These are phyloP conservation scores for Penicillium olsonii DNA, from an alignment of 2,329 filamentous ascomycete genomes.

Conservation along the genomic window DNA sequence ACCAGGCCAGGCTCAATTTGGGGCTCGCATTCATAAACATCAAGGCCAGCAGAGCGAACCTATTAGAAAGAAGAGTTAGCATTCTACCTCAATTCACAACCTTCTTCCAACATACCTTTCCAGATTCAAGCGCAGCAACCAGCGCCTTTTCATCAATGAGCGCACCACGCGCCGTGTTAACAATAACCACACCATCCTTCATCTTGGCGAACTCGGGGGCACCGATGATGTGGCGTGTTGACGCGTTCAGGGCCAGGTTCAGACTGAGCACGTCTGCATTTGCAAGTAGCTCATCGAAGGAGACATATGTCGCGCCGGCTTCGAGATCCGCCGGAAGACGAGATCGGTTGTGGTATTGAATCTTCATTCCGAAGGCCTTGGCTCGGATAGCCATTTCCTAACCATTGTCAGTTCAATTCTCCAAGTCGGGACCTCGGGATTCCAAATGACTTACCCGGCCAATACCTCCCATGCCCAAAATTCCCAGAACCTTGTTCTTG, in stretches of 20 bases:
- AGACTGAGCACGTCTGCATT: constrained; percentile 49
- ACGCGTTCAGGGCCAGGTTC: constrained; percentile 47
- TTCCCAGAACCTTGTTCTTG: constrained; percentile 47
- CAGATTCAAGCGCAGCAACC: constrained; percentile 46
- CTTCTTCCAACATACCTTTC: constrained; percentile 38
- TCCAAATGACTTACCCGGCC: constrained; percentile 47
- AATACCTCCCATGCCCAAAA: constrained; percentile 52
- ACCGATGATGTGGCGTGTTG: constrained; percentile 50
- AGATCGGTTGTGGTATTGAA: constrained; percentile 50
- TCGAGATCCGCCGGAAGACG: constrained; percentile 44
- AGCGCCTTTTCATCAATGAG: constrained; percentile 51
- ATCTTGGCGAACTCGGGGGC: constrained; percentile 47
- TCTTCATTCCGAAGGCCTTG: constrained; percentile 49
- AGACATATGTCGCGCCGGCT: constrained; percentile 45
- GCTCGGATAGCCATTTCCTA: constrained; percentile 50
- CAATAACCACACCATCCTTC: constrained; percentile 48
- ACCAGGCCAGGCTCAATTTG: constrained; percentile 50
- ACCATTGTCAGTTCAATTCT: background rate
- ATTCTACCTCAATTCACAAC: constrained; percentile 1
- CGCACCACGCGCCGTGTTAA: constrained; percentile 48
- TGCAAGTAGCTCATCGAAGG: constrained; percentile 49
- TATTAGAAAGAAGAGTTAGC: constrained; percentile 6
- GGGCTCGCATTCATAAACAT: constrained; percentile 52
- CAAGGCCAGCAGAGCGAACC: constrained; percentile 48
- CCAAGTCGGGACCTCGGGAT: background rate